These are phyloP conservation scores for Collybiopsis confluens DNA, from an alignment of 768 basidiomycete genomes.

Conservation along the genomic window DNA sequence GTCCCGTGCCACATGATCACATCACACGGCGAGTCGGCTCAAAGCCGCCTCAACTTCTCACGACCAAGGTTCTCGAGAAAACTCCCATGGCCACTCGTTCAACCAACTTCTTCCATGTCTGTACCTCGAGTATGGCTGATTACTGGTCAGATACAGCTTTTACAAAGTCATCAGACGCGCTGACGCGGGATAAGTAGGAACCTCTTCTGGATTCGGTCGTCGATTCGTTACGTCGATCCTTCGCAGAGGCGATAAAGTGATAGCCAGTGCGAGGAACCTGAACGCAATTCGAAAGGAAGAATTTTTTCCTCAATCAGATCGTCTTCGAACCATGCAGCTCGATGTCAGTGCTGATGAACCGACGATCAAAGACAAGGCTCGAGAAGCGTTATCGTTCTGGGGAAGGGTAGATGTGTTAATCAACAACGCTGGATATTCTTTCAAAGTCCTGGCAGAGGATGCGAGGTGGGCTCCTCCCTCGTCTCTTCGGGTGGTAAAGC, in stretches of 20 bases:
- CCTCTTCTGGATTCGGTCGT: slow-evolving; percentile 36
- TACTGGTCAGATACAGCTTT: slow-evolving; percentile 1
- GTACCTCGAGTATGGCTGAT: slow-evolving; percentile 7
- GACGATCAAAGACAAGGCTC: slow-evolving; percentile 24
- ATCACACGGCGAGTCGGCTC: too few species aligned
- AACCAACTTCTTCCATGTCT: too few species aligned
- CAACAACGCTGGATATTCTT: slow-evolving; percentile 41
- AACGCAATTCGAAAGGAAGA: slow-evolving; percentile 7
- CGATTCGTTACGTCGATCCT: slow-evolving; percentile 31
- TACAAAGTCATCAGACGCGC: not conserved
- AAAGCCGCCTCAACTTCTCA: too few species aligned
- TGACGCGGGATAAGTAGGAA: not conserved
- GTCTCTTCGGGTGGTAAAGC: not conserved
- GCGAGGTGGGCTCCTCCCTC: not conserved
- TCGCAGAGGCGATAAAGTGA: slow-evolving; percentile 39
- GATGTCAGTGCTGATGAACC: slow-evolving; percentile 31
- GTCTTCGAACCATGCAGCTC: slow-evolving; percentile 27
- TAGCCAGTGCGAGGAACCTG: slow-evolving; percentile 38
- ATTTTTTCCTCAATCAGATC: slow-evolving; percentile 2
- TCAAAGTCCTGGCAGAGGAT: slow-evolving; percentile 15
- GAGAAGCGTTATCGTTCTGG: slow-evolving; percentile 30
- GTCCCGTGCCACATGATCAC: too few species aligned
- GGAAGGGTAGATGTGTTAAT: slow-evolving; percentile 39
- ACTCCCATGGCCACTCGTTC: too few species aligned
- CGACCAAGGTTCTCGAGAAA: too few species aligned